phyloP scores from a whole-genome alignment of 78 protist genomes.

The Speleostelium caveatum region DNA sequence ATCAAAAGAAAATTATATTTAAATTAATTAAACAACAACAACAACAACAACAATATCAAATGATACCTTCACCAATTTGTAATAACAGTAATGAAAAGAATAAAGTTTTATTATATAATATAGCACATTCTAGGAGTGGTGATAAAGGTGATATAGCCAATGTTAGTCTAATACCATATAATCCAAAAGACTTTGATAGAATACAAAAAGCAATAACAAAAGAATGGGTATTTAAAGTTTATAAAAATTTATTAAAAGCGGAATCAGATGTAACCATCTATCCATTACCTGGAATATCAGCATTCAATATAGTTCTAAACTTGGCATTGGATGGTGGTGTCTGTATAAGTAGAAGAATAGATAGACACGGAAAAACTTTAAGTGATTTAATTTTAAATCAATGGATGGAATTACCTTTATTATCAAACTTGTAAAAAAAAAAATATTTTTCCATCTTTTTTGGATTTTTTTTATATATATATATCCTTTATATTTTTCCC shows the following conservation, averaged over 20 bases:
- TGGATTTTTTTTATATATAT: neutral
- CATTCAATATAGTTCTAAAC: conserved; percentile 39
- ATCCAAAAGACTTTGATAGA: conserved; percentile 38
- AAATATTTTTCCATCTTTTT: neutral
- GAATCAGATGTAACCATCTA: conserved; percentile 9
- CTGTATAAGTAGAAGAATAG: conserved; percentile 72
- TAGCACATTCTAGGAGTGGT: conserved; percentile 68
- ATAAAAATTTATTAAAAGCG: conserved; percentile 22
- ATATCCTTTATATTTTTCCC: neutral
- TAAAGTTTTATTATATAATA: conserved; percentile 55
- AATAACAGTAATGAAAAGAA: conserved; percentile 1
- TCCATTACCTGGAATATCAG: conserved; percentile 48
- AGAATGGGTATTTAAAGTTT: conserved; percentile 69
- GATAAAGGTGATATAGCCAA: conserved; percentile 74
- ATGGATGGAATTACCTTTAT: conserved; percentile 41
- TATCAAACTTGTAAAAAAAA: conserved; percentile 31
- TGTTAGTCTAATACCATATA: conserved; percentile 55
- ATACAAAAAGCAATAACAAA: conserved; percentile 17
- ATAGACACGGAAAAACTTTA: conserved; percentile 76
- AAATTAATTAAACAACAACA: neutral
- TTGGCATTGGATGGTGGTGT: conserved; percentile 78
- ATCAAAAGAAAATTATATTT: neutral
- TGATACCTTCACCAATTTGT: neutral
- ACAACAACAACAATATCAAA: neutral
- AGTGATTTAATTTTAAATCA: conserved; percentile 62